Evolutionary conservation across 2,329 filamentous ascomycete species (phyloP).

Genomic region (Tolypocladium tundrense): DNA sequence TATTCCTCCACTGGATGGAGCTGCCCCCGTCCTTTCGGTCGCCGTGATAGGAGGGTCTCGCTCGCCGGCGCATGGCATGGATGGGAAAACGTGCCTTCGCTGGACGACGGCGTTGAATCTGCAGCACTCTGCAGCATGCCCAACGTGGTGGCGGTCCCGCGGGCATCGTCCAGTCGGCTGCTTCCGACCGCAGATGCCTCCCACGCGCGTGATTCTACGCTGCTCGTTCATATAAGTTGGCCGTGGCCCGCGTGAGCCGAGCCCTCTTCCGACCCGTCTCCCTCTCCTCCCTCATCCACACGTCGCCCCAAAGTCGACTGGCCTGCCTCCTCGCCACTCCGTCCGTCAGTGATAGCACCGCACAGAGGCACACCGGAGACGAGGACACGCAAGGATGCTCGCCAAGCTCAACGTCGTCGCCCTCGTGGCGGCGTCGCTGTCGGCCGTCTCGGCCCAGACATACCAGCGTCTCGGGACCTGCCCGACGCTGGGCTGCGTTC

Average conservation of each 20-base stretch:
- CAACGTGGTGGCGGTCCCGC: not conserved
- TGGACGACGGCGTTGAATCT: not conserved
- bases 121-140: not conserved
- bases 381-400: slow-evolving; percentile 16
- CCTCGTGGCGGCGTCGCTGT: slow-evolving; percentile 22
- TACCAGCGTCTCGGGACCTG: slow-evolving; percentile 51
- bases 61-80: not conserved
- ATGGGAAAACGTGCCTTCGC: not conserved
- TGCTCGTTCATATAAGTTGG: not conserved
- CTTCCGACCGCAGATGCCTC: not conserved
- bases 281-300: not conserved
- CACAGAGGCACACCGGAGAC: not conserved
- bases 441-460: slow-evolving; percentile 42
- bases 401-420: slow-evolving; percentile 25
- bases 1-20: not conserved
- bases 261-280: not conserved
- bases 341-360: not conserved
- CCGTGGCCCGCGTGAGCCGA: not conserved
- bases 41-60: not conserved
- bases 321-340: not conserved
- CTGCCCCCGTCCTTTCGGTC: not conserved
- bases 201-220: not conserved
- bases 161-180: not conserved
- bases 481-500: slow-evolving; percentile 46
- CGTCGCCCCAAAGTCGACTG: not conserved